phyloP scores from a whole-genome alignment of 495 filamentous ascomycete genomes.

The Penicillium riverlandense region DNA sequence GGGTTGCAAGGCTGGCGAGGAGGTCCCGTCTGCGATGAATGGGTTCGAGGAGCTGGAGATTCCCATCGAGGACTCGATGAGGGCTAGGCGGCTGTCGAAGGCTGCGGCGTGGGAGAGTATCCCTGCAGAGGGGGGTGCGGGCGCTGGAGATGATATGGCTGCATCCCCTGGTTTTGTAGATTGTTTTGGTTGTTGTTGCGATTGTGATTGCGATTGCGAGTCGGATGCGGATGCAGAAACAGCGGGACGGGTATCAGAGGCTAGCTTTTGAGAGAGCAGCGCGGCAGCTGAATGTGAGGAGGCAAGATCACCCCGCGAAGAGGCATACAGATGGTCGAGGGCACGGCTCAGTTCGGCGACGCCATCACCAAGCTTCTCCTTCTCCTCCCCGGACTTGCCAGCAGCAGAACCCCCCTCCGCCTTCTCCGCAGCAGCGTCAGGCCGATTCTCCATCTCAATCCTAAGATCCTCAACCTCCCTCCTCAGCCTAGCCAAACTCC shows the following conservation, averaged over 20 bases:
- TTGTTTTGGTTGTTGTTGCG: not conserved
- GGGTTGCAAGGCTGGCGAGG: slow-evolving; percentile 63
- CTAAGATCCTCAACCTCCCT: slow-evolving; percentile 75
- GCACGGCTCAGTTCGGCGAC: slow-evolving; percentile 57
- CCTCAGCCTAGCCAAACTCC: slow-evolving; percentile 69
- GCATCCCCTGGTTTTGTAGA: not conserved
- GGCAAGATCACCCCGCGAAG: slow-evolving; percentile 22
- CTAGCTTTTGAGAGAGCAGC: slow-evolving; percentile 26
- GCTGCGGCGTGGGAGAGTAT: slow-evolving; percentile 75
- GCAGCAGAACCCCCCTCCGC: not conserved
- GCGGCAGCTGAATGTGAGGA: slow-evolving; percentile 30
- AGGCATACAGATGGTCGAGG: slow-evolving; percentile 48
- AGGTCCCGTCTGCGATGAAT: slow-evolving; percentile 49
- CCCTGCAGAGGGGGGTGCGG: slow-evolving; percentile 39
- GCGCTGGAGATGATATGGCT: slow-evolving; percentile 1
- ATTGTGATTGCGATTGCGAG: not conserved
- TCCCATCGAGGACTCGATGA: slow-evolving; percentile 77
- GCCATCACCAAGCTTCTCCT: slow-evolving; percentile 32
- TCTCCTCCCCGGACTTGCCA: slow-evolving; percentile 13
- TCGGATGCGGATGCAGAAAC: not conserved
- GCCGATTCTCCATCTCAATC: slow-evolving; percentile 44
- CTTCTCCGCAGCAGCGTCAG: slow-evolving; percentile 8
- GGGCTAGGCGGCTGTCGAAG: slow-evolving; percentile 72
- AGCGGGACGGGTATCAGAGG: slow-evolving; percentile 5
- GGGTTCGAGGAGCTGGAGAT: slow-evolving; percentile 62